Base-by-base conservation (phyloP, 2,329 filamentous ascomycete species). In the Bipolaris cookei region DNA sequence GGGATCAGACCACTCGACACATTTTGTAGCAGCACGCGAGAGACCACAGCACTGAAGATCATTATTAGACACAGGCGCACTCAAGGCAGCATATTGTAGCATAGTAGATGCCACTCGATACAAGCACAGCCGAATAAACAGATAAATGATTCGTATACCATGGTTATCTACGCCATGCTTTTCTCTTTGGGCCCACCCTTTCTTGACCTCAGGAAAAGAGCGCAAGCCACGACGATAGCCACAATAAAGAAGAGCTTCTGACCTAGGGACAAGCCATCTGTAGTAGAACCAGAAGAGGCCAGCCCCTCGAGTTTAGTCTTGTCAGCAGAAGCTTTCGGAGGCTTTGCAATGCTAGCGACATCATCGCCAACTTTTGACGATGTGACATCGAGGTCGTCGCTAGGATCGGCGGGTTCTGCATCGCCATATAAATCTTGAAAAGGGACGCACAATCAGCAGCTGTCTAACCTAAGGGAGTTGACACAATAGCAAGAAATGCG, bases 171-270 rank as follows among this genome's bases (percentile, higher is more conserved):
- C 35, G 75, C 77, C 68, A 78, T 75, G 65, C 73, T 77, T 69
- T 77, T 78, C 63, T 75, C 75, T 58, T 76, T 76, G 49, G 62
- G 55, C 34, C 62, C 59, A 42, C 62, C 63, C 42, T 59, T 59
- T 42, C 76, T 71, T 43, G 73, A 76, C 59, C 70, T 76, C 55
- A 80, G 52, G 61, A 79, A 80, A 45, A 77, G 60, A 46, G 70
- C 68, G 53, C 79, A 80, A 44, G 77, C 68, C 35, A 71, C 75
- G 54, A 82, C 67, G 54, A 83, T 76, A 42, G 77, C 72, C 25
- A 71, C 77, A 46, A 81, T 59, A 58, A 81, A 71, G 58, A 80
- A 76, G 34, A 82, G 53, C 75, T 83, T 83, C 61, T 77, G 74
- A 34, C 72, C 64, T 56, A 76, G 61, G 51, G 78, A 79, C 51